Evolutionary conservation across 2,329 filamentous ascomycete genomes (phyloP).

Genomic region (Curvularia spicifera): DNA sequence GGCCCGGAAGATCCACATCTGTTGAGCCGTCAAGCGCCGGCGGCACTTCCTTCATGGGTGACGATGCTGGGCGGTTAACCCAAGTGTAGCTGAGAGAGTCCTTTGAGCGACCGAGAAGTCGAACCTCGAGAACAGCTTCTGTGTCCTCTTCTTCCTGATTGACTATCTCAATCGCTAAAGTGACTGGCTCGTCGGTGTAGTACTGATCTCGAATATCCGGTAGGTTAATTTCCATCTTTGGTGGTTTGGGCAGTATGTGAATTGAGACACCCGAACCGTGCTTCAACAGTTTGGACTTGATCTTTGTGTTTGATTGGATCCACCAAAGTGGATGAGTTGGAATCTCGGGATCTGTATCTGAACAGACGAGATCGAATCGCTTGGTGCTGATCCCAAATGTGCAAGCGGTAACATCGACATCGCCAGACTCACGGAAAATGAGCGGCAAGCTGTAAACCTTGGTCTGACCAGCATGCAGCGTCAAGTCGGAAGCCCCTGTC

Average conservation of each 20-base stretch:
- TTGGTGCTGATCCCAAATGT: constrained; percentile 68
- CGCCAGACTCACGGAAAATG: constrained; percentile 81
- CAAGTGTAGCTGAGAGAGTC: constrained; percentile 56
- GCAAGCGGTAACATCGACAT: constrained; percentile 70
- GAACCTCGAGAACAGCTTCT: constrained; percentile 71
- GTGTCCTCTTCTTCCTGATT: constrained; percentile 87
- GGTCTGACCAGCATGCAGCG: constrained; percentile 69
- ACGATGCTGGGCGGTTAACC: constrained; percentile 49
- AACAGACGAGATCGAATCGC: constrained; percentile 71
- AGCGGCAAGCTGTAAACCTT: constrained; percentile 75
- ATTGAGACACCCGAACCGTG: constrained; percentile 59
- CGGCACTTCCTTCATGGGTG: constrained; percentile 41
- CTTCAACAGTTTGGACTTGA: constrained; percentile 40
- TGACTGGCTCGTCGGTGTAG: constrained; percentile 82
- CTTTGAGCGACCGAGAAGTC: constrained; percentile 66
- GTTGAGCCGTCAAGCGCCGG: constrained; percentile 29
- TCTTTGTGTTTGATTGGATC: constrained; percentile 31
- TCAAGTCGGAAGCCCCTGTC: constrained; percentile 67
- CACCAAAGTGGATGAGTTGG: constrained; percentile 43
- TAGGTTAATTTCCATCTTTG: constrained; percentile 81
- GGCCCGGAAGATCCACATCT: constrained; percentile 45
- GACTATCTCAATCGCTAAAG: constrained; percentile 70
- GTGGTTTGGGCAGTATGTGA: constrained; percentile 83
- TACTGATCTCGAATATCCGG: constrained; percentile 71
- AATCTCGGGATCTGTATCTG: constrained; percentile 55